These are phyloP conservation scores for Neurospora sp. DNA, from an alignment of 495 filamentous ascomycete genomes.

Conservation along the genomic window DNA sequence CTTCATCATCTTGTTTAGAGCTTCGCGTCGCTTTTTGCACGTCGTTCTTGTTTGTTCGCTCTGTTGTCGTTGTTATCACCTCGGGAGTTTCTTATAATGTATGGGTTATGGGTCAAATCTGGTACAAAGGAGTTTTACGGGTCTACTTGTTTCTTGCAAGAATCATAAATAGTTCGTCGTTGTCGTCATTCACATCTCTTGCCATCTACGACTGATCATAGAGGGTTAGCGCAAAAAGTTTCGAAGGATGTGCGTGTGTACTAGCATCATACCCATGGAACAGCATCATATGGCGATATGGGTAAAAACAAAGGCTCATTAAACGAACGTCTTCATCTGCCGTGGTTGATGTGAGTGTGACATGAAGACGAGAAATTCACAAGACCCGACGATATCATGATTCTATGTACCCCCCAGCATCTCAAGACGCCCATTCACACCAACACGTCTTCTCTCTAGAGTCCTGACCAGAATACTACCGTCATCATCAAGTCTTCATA, in stretches of 20 bases:
- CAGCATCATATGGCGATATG: background rate
- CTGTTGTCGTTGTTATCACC: constrained; percentile 1
- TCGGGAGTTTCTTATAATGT: constrained; percentile 1
- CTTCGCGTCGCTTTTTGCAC: background rate
- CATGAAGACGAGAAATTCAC: background rate
- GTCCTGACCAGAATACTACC: too few species aligned
- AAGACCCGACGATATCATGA: background rate
- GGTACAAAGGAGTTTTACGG: constrained; percentile 2
- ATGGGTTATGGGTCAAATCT: constrained; percentile 1
- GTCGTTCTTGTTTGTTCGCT: constrained; percentile 1
- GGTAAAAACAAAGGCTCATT: background rate
- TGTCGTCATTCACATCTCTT: background rate
- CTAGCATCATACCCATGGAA: background rate
- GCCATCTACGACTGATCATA: background rate
- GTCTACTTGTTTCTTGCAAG: background rate
- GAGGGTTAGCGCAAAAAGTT: background rate
- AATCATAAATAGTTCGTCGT: background rate
- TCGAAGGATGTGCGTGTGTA: background rate
- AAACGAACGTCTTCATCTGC: background rate
- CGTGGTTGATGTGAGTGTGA: background rate
- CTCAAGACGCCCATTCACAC: too few species aligned
- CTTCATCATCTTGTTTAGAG: background rate
- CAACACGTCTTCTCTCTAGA: too few species aligned
- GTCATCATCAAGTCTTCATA: background rate
- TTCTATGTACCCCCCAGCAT: background rate